A percentile compares a stretch with the other conserved stretches of the same genome.
Conservation (phyloP, 768 basidiomycete species). For the Russula vinacea region DNA sequence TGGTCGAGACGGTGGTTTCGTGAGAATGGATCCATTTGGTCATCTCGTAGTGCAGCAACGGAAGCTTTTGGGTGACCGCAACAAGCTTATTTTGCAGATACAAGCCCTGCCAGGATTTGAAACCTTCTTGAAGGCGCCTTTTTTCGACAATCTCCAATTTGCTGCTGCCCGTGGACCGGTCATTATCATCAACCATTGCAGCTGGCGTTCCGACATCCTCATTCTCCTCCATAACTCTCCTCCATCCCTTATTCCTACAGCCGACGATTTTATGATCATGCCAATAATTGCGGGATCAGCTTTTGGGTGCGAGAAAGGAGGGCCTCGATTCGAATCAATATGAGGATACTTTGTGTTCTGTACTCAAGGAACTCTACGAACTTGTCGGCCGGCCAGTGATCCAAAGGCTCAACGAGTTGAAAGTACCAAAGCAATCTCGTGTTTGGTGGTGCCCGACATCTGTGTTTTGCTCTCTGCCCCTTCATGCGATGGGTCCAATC, state of each 20-base stretch:
- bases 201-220: constrained; percentile 3
- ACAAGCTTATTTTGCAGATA: neutral
- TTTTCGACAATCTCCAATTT: neutral
- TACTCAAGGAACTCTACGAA: constrained; percentile 8
- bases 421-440: neutral
- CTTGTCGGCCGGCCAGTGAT: neutral
- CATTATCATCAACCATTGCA: constrained; percentile 1
- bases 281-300: constrained; percentile 40
- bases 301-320: neutral
- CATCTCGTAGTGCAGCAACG: constrained; percentile 34
- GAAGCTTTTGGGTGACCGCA: neutral
- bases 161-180: neutral
- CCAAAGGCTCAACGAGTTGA: neutral
- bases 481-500: constrained; percentile 17
- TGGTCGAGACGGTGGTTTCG: neutral
- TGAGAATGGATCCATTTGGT: neutral
- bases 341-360: neutral
- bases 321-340: constrained; percentile 4
- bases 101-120: neutral
- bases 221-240: neutral
- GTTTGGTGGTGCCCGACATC: constrained; percentile 7
- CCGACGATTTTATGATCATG: constrained; percentile 37
- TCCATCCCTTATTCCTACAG: constrained; percentile 45
- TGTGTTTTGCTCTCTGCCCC: constrained; percentile 6
- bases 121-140: neutral